phyloP scores from a whole-genome alignment of 768 basidiomycete species.

The Tricholoma sp. region DNA sequence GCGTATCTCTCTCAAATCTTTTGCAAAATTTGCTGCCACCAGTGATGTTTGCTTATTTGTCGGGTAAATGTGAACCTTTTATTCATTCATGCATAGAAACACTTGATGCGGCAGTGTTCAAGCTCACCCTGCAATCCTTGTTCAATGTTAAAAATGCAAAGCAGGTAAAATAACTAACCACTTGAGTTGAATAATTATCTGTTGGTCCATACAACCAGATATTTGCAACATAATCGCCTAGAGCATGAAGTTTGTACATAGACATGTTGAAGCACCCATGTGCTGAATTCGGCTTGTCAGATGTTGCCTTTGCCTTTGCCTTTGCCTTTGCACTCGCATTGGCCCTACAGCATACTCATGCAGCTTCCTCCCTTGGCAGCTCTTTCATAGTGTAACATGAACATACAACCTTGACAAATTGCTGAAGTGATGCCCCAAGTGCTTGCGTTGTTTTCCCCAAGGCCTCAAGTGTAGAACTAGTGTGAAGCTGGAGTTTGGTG shows the following conservation, averaged over 20 bases:
- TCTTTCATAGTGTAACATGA: background rate
- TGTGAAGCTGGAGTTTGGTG: constrained; percentile 7
- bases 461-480: constrained; percentile 1
- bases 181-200: constrained; percentile 32
- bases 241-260: constrained; percentile 25
- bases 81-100: constrained; percentile 19
- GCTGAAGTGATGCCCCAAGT: background rate
- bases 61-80: constrained; percentile 18
- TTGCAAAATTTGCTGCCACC: constrained; percentile 5
- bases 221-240: constrained; percentile 24
- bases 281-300: background rate
- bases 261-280: constrained; percentile 1
- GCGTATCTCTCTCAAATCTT: background rate
- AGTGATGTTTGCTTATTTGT: constrained; percentile 19
- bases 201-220: constrained; percentile 26
- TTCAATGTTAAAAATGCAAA: background rate
- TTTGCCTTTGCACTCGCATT: background rate
- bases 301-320: background rate
- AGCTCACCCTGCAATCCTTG: constrained; percentile 27
- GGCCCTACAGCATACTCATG: background rate
- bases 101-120: constrained; percentile 29
- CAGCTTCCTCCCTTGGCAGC: constrained; percentile 5
- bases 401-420: constrained; percentile 1
- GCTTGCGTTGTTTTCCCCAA: background rate
- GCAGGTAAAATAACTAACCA: constrained; percentile 16